Base-by-base conservation (phyloP, 208 protist genomes). In the Leishmania martiniquensis region DNA sequence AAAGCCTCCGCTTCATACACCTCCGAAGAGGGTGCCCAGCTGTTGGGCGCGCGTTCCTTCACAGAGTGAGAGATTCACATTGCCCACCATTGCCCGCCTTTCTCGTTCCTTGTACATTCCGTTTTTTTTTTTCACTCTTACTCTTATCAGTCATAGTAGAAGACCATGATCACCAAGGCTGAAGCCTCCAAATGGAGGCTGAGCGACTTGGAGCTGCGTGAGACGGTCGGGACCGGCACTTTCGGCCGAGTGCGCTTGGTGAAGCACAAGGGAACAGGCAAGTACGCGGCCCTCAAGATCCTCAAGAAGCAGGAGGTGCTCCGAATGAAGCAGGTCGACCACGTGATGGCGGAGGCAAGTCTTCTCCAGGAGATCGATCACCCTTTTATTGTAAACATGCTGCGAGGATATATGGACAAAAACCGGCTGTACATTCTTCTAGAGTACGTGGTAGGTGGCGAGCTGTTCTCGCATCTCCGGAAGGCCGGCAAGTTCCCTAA, bases 351-450 rank as follows among this genome's bases (percentile, higher is more conserved):
- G 22, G 98, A 99, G 82, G 98, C 97, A 72, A 96, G 91, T 76
- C 97, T 99, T 72, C 84, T 99, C 25, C 90, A 95, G 68, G 91
- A 96, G 49, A 92, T 99, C 72, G 82, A 97, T 44, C 97, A 99
- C 86, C 97, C 98, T 13, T 98, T 98, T 82, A 95, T 99, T 82
- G 97, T 99, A 25, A 95, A 90, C 72, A 94, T 99, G 83, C 84
- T 98, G 68, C 98, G 97, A 55, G 95, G 97, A 17, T 99, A 99
- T 87, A 98, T 99, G 91, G 98, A 97, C 60, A 88, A 96, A 51
- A 91, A 98, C 54, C 86, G 93, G 25, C 76, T 99, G 75, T 99
- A 98, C 71, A 87, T 99, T 74, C 86, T 99, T 37, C 80, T 99
- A 51, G 95, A 99, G 75, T 99, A 97, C 84, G 89, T 99, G 22